Percentiles rank a stretch among this genome's conserved stretches.
Conservation (phyloP, 345 rosid genomes). For the Aurinia saxatilis region DNA sequence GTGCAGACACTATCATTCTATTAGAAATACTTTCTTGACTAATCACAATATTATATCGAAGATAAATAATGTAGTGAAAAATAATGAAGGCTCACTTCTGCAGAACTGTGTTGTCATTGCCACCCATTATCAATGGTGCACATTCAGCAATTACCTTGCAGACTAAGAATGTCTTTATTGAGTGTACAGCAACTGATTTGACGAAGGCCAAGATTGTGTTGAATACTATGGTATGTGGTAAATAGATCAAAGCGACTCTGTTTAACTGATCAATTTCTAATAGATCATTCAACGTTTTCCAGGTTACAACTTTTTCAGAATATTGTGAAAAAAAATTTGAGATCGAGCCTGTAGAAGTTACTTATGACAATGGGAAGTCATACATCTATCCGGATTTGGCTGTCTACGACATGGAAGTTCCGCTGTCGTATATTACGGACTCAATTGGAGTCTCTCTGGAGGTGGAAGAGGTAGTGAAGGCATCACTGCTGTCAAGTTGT, state of each 20-base stretch:
- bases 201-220: conserved; percentile 89
- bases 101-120: conserved; percentile 86
- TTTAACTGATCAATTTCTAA: conserved; percentile 2
- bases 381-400: conserved; percentile 69
- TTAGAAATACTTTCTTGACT: background rate
- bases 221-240: conserved; percentile 70
- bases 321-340: conserved; percentile 70
- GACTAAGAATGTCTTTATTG: conserved; percentile 91
- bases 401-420: conserved; percentile 67
- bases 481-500: background rate
- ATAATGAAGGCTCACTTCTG: conserved; percentile 19
- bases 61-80: background rate
- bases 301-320: conserved; percentile 75
- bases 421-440: conserved; percentile 65
- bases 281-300: conserved; percentile 12
- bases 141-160: conserved; percentile 87
- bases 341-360: conserved; percentile 92
- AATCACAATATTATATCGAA: background rate
- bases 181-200: conserved; percentile 92
- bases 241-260: background rate
- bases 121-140: conserved; percentile 93
- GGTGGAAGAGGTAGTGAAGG: conserved; percentile 56
- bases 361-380: conserved; percentile 52
- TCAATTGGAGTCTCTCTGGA: conserved; percentile 68
- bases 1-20: background rate